A percentile compares a stretch with the other conserved stretches of the same genome.
phyloP scores from a whole-genome alignment of 441 rosid species.

The Pelargonium australe region DNA sequence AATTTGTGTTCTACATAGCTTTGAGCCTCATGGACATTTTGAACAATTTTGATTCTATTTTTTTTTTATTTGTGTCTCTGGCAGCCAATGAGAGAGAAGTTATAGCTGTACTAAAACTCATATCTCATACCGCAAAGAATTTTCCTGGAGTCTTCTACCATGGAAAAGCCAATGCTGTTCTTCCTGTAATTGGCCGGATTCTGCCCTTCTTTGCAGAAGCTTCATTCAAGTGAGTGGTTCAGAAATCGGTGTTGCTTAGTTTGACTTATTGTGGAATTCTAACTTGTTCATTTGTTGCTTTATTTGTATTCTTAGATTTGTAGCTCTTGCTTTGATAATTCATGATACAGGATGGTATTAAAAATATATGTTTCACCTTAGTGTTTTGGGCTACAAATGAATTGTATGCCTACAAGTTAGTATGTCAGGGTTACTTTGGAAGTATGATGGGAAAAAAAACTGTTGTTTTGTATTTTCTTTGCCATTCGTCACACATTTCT shows the following conservation, averaged over 20 bases:
- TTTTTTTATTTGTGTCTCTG: constrained; percentile 20
- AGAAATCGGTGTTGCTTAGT: background rate
- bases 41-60: constrained; percentile 4
- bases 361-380: background rate
- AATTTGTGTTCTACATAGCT: background rate
- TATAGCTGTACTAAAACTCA: constrained; percentile 75
- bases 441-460: background rate
- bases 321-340: background rate
- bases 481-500: background rate
- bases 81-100: constrained; percentile 83
- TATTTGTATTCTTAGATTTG: background rate
- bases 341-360: background rate
- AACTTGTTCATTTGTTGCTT: background rate
- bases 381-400: background rate
- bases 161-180: constrained; percentile 61
- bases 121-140: constrained; percentile 65
- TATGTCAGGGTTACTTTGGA: constrained; percentile 3
- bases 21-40: background rate
- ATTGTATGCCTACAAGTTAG: background rate
- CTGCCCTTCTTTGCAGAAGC: constrained; percentile 87
- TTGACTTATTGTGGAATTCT: background rate
- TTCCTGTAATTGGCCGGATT: constrained; percentile 74
- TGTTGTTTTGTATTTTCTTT: background rate
- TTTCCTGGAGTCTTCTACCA: constrained; percentile 79
- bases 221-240: constrained; percentile 54